A percentile compares a stretch with the other conserved stretches of the same genome.
These are phyloP conservation scores for Coemansia sp. DNA, from an alignment of 192 early-diverging fungal genomes.

Conservation along the genomic window DNA sequence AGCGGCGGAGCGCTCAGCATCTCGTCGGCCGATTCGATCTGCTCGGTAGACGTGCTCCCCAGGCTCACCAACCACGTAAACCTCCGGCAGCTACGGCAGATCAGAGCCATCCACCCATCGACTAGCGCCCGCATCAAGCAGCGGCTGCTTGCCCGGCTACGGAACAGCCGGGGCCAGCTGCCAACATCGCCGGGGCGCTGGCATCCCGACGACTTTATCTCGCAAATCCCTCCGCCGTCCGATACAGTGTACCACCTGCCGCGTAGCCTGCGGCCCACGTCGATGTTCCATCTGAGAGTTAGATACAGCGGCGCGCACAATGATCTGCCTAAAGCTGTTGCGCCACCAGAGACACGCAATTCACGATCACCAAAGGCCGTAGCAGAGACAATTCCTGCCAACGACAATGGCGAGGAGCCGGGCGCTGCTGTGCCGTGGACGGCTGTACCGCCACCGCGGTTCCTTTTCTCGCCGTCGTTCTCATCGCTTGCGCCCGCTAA, in stretches of 20 bases:
- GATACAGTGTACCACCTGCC: constrained; percentile 28
- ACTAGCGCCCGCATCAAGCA: background rate
- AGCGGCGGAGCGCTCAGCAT: background rate
- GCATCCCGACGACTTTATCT: background rate
- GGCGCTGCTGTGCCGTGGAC: background rate
- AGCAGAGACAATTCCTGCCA: background rate
- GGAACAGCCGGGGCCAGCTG: background rate
- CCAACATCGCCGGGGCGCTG: background rate
- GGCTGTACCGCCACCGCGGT: constrained; percentile 3
- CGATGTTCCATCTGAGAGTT: constrained; percentile 44
- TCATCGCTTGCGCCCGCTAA: constrained; percentile 25
- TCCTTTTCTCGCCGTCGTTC: constrained; percentile 44
- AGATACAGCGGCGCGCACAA: constrained; percentile 23
- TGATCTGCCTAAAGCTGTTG: constrained; percentile 4
- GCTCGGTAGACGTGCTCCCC: constrained; percentile 35
- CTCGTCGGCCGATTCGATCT: constrained; percentile 39
- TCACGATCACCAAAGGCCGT: background rate
- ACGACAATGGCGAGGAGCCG: background rate
- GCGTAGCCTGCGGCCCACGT: constrained; percentile 37
- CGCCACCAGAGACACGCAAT: constrained; percentile 1
- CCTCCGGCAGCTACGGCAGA: background rate
- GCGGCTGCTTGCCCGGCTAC: background rate
- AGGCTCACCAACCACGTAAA: constrained; percentile 12
- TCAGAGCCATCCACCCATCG: background rate
- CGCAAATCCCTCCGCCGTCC: background rate